Conservation (phyloP, 768 basidiomycete genomes). For the Boletus edulis region DNA sequence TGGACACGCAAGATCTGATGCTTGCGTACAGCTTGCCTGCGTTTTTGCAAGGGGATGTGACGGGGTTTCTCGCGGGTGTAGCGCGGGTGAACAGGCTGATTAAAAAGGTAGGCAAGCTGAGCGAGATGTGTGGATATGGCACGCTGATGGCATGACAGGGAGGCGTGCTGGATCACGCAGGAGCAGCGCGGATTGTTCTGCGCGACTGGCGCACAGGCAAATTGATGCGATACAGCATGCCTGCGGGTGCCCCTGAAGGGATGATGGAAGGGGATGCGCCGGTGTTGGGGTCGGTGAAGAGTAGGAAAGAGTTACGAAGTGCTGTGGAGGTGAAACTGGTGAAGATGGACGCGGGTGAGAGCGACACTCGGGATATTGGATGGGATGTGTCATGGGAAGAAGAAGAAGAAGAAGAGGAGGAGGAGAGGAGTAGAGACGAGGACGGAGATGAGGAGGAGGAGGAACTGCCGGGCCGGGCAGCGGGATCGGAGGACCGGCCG, state of each 20-base stretch:
- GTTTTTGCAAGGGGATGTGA: slow-evolving; percentile 63
- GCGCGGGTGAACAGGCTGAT: slow-evolving; percentile 73
- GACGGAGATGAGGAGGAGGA: slow-evolving; percentile 40
- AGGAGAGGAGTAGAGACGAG: slow-evolving; percentile 33
- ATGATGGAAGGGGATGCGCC: slow-evolving; percentile 40
- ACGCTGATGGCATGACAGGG: slow-evolving; percentile 42
- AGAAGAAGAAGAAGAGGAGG: slow-evolving; percentile 40
- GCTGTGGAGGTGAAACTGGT: slow-evolving; percentile 52
- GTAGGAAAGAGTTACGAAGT: slow-evolving; percentile 70
- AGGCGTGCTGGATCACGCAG: slow-evolving; percentile 68
- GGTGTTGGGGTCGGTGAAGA: slow-evolving; percentile 46
- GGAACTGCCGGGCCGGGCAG: slow-evolving; percentile 36
- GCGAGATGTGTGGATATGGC: background rate
- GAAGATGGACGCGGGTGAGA: slow-evolving; percentile 40
- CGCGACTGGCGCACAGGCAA: slow-evolving; percentile 82
- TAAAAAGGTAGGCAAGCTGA: slow-evolving; percentile 57
- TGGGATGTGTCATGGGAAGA: slow-evolving; percentile 37
- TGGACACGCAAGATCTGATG: slow-evolving; percentile 82
- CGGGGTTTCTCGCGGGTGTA: slow-evolving; percentile 72
- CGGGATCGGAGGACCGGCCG: slow-evolving; percentile 7
- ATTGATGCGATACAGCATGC: slow-evolving; percentile 69
- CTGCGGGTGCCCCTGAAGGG: slow-evolving; percentile 31
- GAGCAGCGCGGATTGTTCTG: slow-evolving; percentile 75
- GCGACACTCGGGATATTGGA: slow-evolving; percentile 42
- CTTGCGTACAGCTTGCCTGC: slow-evolving; percentile 82